These are phyloP conservation scores for Leccinum olivaceopallidum DNA, from an alignment of 768 basidiomycete species.

Conservation along the genomic window DNA sequence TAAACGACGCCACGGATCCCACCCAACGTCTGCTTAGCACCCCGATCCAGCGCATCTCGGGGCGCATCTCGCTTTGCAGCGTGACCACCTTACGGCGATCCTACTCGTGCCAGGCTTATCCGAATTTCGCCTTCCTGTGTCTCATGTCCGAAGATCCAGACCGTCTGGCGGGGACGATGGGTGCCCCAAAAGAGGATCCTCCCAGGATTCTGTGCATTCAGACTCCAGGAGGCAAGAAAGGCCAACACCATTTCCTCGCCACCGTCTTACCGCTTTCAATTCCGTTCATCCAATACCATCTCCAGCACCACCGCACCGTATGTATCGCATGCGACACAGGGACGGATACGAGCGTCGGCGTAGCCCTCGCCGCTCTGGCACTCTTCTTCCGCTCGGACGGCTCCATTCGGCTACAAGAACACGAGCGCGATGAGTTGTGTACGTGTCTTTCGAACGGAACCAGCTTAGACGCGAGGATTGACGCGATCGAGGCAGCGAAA, in stretches of 20 bases:
- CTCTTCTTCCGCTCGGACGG: slow-evolving; percentile 60
- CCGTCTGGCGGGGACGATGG: neutral
- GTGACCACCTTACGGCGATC: slow-evolving; percentile 28
- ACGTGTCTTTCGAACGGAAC: slow-evolving; percentile 10
- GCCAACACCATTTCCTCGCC: slow-evolving; percentile 49
- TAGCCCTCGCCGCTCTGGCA: slow-evolving; percentile 50
- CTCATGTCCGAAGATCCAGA: slow-evolving; percentile 10
- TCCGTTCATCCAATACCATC: slow-evolving; percentile 43
- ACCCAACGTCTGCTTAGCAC: neutral
- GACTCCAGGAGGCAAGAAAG: slow-evolving; percentile 50
- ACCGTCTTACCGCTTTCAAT: slow-evolving; percentile 49
- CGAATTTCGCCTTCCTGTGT: slow-evolving; percentile 18
- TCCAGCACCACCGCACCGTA: slow-evolving; percentile 38
- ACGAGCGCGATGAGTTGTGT: slow-evolving; percentile 19
- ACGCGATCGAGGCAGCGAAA: slow-evolving; percentile 44
- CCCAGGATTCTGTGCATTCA: slow-evolving; percentile 25
- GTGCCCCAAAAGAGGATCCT: neutral
- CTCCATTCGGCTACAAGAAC: slow-evolving; percentile 15
- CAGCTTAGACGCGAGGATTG: neutral
- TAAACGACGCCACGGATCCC: neutral
- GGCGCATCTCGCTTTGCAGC: slow-evolving; percentile 43
- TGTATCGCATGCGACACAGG: slow-evolving; percentile 59
- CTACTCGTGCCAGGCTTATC: slow-evolving; percentile 1
- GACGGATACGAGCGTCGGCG: slow-evolving; percentile 44
- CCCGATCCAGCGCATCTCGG: slow-evolving; percentile 33